Conservation (phyloP, 306 rosid genomes). For the Fragaria ananassa region DNA sequence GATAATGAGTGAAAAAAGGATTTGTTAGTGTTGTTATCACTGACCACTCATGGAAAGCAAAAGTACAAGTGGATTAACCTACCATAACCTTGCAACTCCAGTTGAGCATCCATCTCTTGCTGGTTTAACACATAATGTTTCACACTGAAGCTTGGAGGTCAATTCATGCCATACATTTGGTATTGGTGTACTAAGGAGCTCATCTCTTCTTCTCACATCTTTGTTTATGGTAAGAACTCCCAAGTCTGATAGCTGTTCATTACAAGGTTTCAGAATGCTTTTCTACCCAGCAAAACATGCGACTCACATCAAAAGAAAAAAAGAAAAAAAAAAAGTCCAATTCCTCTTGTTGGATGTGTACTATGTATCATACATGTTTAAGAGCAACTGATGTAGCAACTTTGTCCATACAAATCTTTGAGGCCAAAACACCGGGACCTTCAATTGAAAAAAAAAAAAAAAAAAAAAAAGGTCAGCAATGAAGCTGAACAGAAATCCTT, state of each 20-base stretch:
- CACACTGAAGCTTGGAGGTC: constrained; percentile 63
- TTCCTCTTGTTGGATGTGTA: constrained; percentile 9
- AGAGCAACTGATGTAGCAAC: constrained; percentile 79
- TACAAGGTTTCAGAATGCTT: constrained; percentile 23
- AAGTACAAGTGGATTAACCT: constrained; percentile 26
- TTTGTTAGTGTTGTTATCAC: constrained; percentile 1
- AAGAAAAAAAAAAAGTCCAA: neutral
- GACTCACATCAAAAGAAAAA: neutral
- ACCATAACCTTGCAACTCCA: constrained; percentile 95
- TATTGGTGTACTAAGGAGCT: constrained; percentile 44
- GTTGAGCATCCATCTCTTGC: constrained; percentile 97
- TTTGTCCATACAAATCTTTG: constrained; percentile 90
- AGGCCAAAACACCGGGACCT: constrained; percentile 89
- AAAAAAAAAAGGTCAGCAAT: constrained; percentile 4
- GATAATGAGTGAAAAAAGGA: neutral
- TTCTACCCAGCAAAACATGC: constrained; percentile 16
- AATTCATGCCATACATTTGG: constrained; percentile 70
- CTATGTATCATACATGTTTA: constrained; percentile 52
- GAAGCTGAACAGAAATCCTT: constrained; percentile 8
- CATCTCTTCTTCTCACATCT: constrained; percentile 50
- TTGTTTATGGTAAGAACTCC: constrained; percentile 88
- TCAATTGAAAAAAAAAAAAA: constrained; percentile 19
- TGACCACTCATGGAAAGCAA: constrained; percentile 13
- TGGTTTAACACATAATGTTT: constrained; percentile 87
- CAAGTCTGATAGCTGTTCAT: constrained; percentile 55